A percentile compares a stretch with the other conserved stretches of the same genome.
These are phyloP conservation scores for Cercospora beticola DNA, from an alignment of 2,329 filamentous ascomycete species.

Conservation along the genomic window DNA sequence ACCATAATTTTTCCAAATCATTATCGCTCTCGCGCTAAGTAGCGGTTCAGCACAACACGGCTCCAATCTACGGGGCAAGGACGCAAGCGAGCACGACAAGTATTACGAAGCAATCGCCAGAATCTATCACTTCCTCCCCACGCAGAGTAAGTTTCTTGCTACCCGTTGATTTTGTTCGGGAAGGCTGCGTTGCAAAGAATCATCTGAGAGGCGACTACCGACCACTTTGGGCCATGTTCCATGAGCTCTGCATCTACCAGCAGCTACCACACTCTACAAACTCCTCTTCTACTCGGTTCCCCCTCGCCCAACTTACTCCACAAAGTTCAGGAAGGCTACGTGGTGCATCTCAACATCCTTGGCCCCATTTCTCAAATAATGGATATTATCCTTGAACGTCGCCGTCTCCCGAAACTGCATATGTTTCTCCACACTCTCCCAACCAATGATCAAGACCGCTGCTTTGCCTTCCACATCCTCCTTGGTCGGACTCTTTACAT, in stretches of 20 bases:
- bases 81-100: background rate
- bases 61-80: background rate
- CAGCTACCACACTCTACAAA: background rate
- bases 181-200: background rate
- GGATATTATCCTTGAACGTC: slow-evolving; percentile 46
- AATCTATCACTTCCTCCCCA: background rate
- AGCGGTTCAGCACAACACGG: background rate
- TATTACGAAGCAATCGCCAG: background rate
- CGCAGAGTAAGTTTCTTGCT: background rate
- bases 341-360: slow-evolving; percentile 49
- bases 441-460: slow-evolving; percentile 51
- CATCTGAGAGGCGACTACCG: background rate
- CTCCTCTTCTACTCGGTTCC: background rate
- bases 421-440: slow-evolving; percentile 54
- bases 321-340: slow-evolving; percentile 42
- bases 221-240: background rate
- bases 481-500: slow-evolving; percentile 25
- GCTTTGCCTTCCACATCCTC: slow-evolving; percentile 43
- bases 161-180: background rate
- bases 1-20: background rate
- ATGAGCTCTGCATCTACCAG: background rate
- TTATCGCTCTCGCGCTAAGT: background rate
- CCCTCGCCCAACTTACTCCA: slow-evolving; percentile 7
- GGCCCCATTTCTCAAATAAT: slow-evolving; percentile 44
- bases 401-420: slow-evolving; percentile 47